Percentiles rank a stretch among this genome's conserved stretches.
Conservation (phyloP, 1,139 yeast genomes). For the Hansenula sp. region DNA sequence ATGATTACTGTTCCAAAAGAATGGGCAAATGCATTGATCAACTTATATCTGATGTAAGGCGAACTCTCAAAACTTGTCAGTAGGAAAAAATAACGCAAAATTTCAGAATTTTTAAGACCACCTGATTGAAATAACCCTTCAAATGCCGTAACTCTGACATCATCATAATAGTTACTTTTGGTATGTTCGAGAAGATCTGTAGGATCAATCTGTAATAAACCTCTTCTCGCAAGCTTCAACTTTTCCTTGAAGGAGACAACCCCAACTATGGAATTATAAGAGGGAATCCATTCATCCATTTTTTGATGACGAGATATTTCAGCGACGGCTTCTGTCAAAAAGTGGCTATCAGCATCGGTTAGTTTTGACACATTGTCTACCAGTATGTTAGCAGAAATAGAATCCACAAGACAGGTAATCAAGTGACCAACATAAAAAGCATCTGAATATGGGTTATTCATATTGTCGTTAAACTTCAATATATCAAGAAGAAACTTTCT, state of each 20-base stretch:
- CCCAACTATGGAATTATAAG: constrained; percentile 58
- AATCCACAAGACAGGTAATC: constrained; percentile 49
- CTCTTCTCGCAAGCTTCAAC: constrained; percentile 54
- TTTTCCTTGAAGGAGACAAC: constrained; percentile 54
- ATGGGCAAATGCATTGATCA: constrained; percentile 44
- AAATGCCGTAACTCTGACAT: constrained; percentile 65
- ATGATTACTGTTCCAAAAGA: constrained; percentile 68
- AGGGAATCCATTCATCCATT: constrained; percentile 85
- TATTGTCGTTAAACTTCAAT: constrained; percentile 80
- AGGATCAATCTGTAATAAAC: constrained; percentile 48
- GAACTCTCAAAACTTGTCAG: constrained; percentile 54
- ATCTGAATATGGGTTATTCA: constrained; percentile 75
- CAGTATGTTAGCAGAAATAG: constrained; percentile 33
- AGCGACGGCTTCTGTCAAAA: constrained; percentile 40
- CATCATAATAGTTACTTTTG: constrained; percentile 38
- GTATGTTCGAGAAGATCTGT: constrained; percentile 50
- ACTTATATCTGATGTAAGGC: constrained; percentile 43
- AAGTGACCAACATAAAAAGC: constrained; percentile 59
- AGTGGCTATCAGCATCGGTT: constrained; percentile 26
- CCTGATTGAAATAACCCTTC: constrained; percentile 69
- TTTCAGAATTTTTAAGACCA: constrained; percentile 60
- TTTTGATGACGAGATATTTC: constrained; percentile 74
- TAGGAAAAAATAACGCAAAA: constrained; percentile 60
- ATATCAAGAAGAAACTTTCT: constrained; percentile 64
- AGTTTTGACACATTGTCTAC: constrained; percentile 19